Conservation (phyloP, 2,329 filamentous ascomycete species). For the Nemania sp. region DNA sequence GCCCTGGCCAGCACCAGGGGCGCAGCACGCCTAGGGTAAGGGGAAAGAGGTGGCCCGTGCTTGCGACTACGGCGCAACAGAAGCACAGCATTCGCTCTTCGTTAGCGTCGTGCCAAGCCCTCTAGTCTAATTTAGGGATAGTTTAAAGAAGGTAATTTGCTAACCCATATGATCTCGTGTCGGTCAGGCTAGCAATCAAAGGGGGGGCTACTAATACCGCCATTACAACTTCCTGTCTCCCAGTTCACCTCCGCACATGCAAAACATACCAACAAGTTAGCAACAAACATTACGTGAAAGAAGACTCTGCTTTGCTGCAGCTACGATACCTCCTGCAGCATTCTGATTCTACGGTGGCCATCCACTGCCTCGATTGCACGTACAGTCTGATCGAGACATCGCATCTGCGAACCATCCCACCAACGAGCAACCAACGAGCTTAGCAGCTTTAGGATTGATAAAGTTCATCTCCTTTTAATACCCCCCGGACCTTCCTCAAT, state of each 20-base stretch:
- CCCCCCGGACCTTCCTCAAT: slow-evolving; percentile 3
- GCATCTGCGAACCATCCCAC: neutral
- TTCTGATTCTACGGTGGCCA: too few relatives aligned
- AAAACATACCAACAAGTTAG: neutral
- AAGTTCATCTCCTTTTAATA: slow-evolving; percentile 9
- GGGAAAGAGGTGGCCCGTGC: too few relatives aligned
- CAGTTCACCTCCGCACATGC: slow-evolving; percentile 2
- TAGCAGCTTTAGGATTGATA: neutral
- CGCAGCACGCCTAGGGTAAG: slow-evolving; percentile 10
- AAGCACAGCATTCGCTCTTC: too few relatives aligned
- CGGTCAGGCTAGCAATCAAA: slow-evolving; percentile 15
- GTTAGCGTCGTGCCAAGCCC: too few relatives aligned
- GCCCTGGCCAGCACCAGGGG: slow-evolving; percentile 11
- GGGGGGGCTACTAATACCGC: slow-evolving; percentile 10
- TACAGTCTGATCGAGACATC: neutral
- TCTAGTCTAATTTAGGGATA: neutral
- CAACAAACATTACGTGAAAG: neutral
- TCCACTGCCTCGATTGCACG: neutral
- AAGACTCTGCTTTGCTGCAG: neutral
- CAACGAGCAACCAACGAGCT: neutral
- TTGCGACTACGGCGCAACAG: too few relatives aligned
- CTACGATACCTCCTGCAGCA: too few relatives aligned
- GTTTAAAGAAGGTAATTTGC: slow-evolving; percentile 8
- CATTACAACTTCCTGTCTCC: slow-evolving; percentile 9
- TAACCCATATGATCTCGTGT: slow-evolving; percentile 24